Evolutionary conservation across 2,329 filamentous ascomycete genomes (phyloP).

Genomic region (Botryotinia narcissicola): DNA sequence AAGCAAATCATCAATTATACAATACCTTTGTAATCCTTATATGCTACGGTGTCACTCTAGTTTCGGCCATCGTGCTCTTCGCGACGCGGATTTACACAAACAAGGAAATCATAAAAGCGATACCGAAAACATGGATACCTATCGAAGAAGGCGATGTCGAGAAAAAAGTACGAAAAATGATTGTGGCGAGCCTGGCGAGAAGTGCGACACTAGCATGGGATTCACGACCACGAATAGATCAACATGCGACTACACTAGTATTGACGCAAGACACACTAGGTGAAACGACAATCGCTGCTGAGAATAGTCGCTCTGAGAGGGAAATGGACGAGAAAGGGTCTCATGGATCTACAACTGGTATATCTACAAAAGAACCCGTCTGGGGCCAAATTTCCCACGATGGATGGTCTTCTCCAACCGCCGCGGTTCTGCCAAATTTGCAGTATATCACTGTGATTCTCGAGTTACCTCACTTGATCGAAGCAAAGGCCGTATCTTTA

Average conservation of each 20-base stretch:
- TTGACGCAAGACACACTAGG: conserved; percentile 35
- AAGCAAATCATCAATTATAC: conserved; percentile 62
- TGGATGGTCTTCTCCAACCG: conserved; percentile 83
- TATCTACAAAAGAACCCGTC: conserved; percentile 38
- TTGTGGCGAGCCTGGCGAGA: conserved; percentile 67
- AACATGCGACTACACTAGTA: conserved; percentile 34
- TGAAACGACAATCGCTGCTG: conserved; percentile 26
- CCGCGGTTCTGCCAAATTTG: conserved; percentile 72
- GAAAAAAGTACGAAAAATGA: conserved; percentile 70
- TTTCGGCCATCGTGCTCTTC: conserved; percentile 74
- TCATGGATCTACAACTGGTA: conserved; percentile 28
- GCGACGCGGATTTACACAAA: conserved; percentile 83
- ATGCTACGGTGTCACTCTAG: conserved; percentile 69
- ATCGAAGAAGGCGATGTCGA: conserved; percentile 81
- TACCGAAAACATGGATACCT: conserved; percentile 84
- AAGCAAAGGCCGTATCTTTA: conserved; percentile 87
- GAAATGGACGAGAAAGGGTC: conserved; percentile 18
- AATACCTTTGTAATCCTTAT: conserved; percentile 82
- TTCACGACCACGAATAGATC: conserved; percentile 62
- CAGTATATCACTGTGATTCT: conserved; percentile 78
- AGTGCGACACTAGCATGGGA: conserved; percentile 82
- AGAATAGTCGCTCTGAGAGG: conserved; percentile 17
- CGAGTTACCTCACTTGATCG: conserved; percentile 85
- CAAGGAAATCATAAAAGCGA: conserved; percentile 71
- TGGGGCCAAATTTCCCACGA: conserved; percentile 86